Percentiles rank a stretch among this genome's conserved stretches.
phyloP scores from a whole-genome alignment of 768 basidiomycete genomes.

The Collybiopsis luxurians region DNA sequence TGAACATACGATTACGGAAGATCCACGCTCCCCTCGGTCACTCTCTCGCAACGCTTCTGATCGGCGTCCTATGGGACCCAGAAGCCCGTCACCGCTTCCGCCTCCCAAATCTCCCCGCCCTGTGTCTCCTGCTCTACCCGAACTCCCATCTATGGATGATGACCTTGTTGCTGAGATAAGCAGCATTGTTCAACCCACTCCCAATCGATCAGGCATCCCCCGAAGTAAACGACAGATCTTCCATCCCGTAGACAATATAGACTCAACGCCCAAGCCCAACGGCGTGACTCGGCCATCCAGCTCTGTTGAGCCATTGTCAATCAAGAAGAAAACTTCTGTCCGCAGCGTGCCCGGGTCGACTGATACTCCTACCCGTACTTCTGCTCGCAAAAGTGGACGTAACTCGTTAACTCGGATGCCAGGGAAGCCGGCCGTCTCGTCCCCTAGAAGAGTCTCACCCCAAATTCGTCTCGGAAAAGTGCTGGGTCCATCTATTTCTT shows the following conservation, averaged over 20 bases:
- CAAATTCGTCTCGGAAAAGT: constrained; percentile 42
- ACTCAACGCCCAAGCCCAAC: constrained; percentile 48
- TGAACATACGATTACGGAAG: constrained; percentile 42
- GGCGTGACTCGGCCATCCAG: constrained; percentile 30
- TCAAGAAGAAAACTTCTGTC: constrained; percentile 79
- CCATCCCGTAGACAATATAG: constrained; percentile 48
- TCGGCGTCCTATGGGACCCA: constrained; percentile 68
- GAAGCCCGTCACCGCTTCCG: constrained; percentile 70
- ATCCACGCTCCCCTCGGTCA: constrained; percentile 38
- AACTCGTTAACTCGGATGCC: constrained; percentile 37
- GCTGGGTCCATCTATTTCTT: constrained; percentile 21
- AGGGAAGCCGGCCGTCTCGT: constrained; percentile 31
- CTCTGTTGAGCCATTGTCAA: constrained; percentile 72
- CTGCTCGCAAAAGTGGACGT: constrained; percentile 30
- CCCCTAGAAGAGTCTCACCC: constrained; percentile 56
- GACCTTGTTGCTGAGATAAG: constrained; percentile 39
- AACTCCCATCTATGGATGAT: constrained; percentile 44
- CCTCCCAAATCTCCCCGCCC: constrained; percentile 37
- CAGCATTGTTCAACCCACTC: constrained; percentile 24
- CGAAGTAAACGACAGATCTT: constrained; percentile 73
- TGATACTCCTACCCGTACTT: constrained; percentile 32
- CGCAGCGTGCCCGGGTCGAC: constrained; percentile 32
- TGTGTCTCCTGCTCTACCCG: constrained; percentile 18
- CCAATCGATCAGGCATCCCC: constrained; percentile 48
- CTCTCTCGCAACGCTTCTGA: constrained; percentile 50